Conservation (phyloP, 352 stramenopile species). For the Pythium myriotylum region DNA sequence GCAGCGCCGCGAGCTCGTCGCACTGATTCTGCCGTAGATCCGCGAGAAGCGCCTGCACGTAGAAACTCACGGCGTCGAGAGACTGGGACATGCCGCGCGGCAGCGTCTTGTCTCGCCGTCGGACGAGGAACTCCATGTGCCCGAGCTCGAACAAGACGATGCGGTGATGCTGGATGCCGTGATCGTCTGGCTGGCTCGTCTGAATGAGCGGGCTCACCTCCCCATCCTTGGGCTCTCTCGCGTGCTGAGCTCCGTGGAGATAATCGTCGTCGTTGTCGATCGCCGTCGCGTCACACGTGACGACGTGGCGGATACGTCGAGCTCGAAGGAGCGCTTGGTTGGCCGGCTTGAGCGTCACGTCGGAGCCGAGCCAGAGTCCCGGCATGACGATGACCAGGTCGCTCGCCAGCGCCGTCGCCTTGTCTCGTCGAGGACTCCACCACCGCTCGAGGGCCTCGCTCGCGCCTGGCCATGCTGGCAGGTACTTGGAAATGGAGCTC, state of each 20-base stretch:
- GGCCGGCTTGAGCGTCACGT: conserved; percentile 21
- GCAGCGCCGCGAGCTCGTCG: not conserved
- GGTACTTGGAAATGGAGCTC: conserved; percentile 8
- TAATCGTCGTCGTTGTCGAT: conserved; percentile 25
- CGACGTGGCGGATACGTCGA: conserved; percentile 27
- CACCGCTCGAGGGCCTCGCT: conserved; percentile 10
- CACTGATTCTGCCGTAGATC: not conserved
- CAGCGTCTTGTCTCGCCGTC: conserved; percentile 14
- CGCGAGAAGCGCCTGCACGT: conserved; percentile 6
- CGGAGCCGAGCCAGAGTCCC: conserved; percentile 38
- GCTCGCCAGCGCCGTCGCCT: conserved; percentile 22
- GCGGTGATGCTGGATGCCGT: not conserved
- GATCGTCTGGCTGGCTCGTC: not conserved
- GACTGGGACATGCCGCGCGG: not conserved
- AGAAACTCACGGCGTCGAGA: conserved; percentile 1
- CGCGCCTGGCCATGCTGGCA: conserved; percentile 15
- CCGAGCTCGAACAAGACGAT: conserved; percentile 22
- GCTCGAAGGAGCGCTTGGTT: conserved; percentile 10
- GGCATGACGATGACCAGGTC: conserved; percentile 42
- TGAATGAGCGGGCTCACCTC: not conserved
- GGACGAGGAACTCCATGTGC: conserved; percentile 25
- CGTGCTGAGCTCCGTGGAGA: conserved; percentile 3
- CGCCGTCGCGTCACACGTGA: conserved; percentile 12
- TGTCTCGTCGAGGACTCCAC: conserved; percentile 16
- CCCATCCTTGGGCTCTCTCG: not conserved